phyloP scores from a whole-genome alignment of 1,284 basidiomycete species.

The Cutaneotrichosporon cavernicola region DNA sequence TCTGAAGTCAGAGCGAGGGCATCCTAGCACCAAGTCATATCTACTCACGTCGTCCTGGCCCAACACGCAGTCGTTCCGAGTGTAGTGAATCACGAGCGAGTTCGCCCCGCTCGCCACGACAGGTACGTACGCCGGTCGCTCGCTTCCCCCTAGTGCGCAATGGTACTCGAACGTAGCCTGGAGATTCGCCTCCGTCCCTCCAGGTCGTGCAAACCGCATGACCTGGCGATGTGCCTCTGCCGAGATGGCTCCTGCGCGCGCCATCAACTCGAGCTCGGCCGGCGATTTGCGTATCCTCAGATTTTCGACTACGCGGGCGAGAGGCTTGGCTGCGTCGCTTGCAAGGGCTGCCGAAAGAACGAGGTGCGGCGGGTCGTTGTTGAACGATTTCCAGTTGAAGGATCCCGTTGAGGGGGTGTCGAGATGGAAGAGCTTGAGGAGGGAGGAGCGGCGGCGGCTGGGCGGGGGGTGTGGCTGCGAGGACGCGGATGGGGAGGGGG shows the following conservation, averaged over 20 bases:
- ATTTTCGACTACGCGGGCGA: slow-evolving; percentile 51
- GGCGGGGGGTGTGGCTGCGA: slow-evolving; percentile 46
- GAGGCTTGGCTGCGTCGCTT: slow-evolving; percentile 41
- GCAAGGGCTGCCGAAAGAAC: slow-evolving; percentile 49
- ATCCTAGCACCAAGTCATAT: neutral
- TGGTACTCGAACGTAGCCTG: slow-evolving; percentile 86
- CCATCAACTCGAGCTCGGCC: slow-evolving; percentile 54
- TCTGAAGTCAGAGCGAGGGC: slow-evolving; percentile 33
- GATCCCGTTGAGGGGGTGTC: neutral
- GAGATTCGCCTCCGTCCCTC: slow-evolving; percentile 69
- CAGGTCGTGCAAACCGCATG: slow-evolving; percentile 75
- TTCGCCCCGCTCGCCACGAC: slow-evolving; percentile 93
- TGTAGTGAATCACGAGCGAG: slow-evolving; percentile 87
- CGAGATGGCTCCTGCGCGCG: slow-evolving; percentile 54
- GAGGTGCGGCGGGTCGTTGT: slow-evolving; percentile 49
- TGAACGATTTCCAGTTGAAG: neutral
- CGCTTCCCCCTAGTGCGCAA: slow-evolving; percentile 72
- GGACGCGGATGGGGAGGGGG: slow-evolving; percentile 43
- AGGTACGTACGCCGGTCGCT: slow-evolving; percentile 87
- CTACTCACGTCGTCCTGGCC: slow-evolving; percentile 61
- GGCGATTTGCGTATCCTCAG: slow-evolving; percentile 54
- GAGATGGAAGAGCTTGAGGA: slow-evolving; percentile 47
- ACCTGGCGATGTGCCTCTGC: slow-evolving; percentile 52
- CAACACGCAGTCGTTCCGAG: slow-evolving; percentile 77
- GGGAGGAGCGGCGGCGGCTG: slow-evolving; percentile 42